Evolutionary conservation across 2,329 filamentous ascomycete species (phyloP), one percentile per base, ranked within the genome.

Genomic region (Aureobasidium musti): DNA sequence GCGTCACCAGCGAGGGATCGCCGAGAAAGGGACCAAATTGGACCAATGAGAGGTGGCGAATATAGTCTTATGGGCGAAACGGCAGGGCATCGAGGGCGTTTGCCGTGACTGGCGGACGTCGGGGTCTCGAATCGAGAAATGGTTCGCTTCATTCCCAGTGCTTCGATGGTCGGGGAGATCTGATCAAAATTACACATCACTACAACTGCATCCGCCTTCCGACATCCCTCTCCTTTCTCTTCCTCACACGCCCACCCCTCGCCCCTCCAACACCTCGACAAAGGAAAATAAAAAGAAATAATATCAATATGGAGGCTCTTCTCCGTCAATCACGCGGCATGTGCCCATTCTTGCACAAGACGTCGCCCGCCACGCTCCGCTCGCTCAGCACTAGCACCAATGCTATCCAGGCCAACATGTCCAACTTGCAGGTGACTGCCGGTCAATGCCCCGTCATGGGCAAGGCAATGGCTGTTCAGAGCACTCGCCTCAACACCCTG

Each of bases 391-490:
- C 89, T 68, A 85, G 90, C 65, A 87, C 81, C 79, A 87, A 81
- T 76, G 86, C 81, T 75, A 85, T 82, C 72, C 86, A 87, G 77
- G 84, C 85, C 69, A 92, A 91, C 80, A 97, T 98, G 87, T 97
- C 92, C 75, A 98, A 97, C 82, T 86, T 99, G 74, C 95, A 98
- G 83, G 87, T 95, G 72, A 88, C 96, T 75, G 95, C 92, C 74
- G 89, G 92, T 76, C 92, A 94, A 79, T 99, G 95, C 86, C 95
- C 95, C 67, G 90, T 99, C 79, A 99, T 99, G 95, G 94, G 93
- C 79, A 96, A 97, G 85, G 95, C 95, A 49, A 87, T 99, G 78
- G 91, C 92, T 69, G 89, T 97, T 45, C 94, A 97, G 84, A 81
- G 80, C 68, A 79, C 81, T 67, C 83, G 82, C 74, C 77, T 76